Base-by-base conservation (phyloP, 2,329 filamentous ascomycete species). In the Cladosporium sp. region DNA sequence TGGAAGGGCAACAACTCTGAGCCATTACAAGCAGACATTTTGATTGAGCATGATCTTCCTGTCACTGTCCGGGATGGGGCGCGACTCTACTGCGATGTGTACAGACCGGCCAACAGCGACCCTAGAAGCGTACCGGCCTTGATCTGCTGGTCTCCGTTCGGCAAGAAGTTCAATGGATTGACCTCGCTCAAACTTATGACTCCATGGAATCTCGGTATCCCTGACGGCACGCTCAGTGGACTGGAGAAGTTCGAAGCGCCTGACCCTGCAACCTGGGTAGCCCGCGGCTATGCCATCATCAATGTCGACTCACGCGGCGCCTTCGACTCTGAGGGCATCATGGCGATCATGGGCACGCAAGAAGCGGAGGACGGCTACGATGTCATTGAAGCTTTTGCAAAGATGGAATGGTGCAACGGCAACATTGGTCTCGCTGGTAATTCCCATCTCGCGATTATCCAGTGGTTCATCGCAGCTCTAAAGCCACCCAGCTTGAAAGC, bases 311-410 rank as follows among this genome's bases (percentile, higher is more conserved):
- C 61, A 6, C 59, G 68, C 9, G 67, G 67, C 0, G 56, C 61
- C 1, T 61, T 61, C 7, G 52, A 64, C 38, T 66, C 62, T 0
- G 70, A 73, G 45, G 71, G 71, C 0, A 14, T 43, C 9, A 64
- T 72, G 18, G 58, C 58, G 0, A 60, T 71, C 18, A 70, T 71
- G 68, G 68, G 49, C 8, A 41, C 49, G 4, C 49, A 72, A 44
- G 71, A 74, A 16, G 70, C 63, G 4, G 65, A 72, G 44, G 71
- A 74, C 46, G 66, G 70, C 11, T 70, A 72, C 48, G 71, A 74
- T 54, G 63, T 68, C 1, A 66, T 74, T 10, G 70, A 74, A 52
- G 61, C 56, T 6, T 56, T 73, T 33, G 70, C 68, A 0, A 54
- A 61, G 4, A 62, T 68, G 59, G 56, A 61, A 1, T 75, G 72